Evolutionary conservation across 1,284 basidiomycete genomes (phyloP).

Genomic region (Phellopilus nigrolimitatus): DNA sequence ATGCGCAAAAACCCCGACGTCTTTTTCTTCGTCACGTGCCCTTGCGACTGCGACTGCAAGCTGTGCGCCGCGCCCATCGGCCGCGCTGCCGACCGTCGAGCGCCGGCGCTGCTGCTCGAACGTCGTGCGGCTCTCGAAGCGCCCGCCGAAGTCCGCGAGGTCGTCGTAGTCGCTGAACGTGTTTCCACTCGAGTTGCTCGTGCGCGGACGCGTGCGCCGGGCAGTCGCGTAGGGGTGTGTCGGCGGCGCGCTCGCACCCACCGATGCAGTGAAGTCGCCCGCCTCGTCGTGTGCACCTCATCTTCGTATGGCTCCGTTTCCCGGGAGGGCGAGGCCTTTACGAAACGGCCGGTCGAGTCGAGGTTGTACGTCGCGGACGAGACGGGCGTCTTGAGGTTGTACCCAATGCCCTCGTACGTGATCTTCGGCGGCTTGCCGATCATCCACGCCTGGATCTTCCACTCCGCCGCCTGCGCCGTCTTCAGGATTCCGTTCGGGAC

Average conservation of each 20-base stretch:
- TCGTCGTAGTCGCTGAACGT: constrained; percentile 82
- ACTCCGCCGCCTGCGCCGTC: constrained; percentile 95
- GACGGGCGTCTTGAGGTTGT: constrained; percentile 37
- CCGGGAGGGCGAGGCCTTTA: not conserved
- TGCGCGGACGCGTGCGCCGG: not conserved
- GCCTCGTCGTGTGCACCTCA: too few species aligned
- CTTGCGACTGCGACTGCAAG: constrained; percentile 31
- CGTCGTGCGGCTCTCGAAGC: constrained; percentile 75
- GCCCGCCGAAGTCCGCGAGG: constrained; percentile 74
- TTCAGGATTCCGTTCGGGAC: constrained; percentile 91
- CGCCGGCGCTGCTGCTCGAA: constrained; percentile 38
- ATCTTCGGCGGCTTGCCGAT: constrained; percentile 89
- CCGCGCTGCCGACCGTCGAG: constrained; percentile 30
- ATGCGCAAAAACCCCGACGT: constrained; percentile 58
- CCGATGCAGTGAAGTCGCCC: too few species aligned
- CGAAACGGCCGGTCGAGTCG: not conserved
- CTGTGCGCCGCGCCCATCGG: constrained; percentile 25
- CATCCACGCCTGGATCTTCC: constrained; percentile 95
- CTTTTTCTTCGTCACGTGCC: constrained; percentile 43
- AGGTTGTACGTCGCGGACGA: constrained; percentile 32
- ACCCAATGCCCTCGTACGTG: constrained; percentile 76
- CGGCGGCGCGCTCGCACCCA: not conserved
- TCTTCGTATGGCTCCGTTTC: not conserved
- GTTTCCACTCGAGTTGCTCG: constrained; percentile 55
- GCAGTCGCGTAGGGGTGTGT: constrained; percentile 1